Evolutionary conservation across 805 yeast species (phyloP).

Genomic region (Yamadazyma olivae): DNA sequence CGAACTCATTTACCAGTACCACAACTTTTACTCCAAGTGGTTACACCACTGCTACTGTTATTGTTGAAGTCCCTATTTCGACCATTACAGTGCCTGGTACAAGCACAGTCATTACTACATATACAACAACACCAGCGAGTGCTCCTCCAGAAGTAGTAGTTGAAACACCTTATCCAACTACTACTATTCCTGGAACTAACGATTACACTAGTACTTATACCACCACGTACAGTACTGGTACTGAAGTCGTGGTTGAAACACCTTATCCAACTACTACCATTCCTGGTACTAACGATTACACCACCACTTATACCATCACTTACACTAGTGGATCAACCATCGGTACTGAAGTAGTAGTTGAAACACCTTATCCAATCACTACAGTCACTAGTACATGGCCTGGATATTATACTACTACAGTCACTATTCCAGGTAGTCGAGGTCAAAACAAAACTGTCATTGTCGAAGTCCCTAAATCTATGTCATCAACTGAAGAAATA

Average conservation of each 20-base stretch:
- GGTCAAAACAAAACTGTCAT: not conserved
- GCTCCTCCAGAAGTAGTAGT: too few species aligned
- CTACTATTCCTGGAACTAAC: too few species aligned
- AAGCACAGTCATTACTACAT: too few species aligned
- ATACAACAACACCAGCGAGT: too few species aligned
- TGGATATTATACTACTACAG: not conserved
- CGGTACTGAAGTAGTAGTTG: not conserved
- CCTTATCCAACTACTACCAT: not conserved
- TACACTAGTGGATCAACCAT: not conserved
- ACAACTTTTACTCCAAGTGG: not conserved
- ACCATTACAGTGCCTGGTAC: too few species aligned
- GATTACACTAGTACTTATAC: too few species aligned
- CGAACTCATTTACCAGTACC: not conserved
- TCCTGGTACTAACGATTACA: not conserved
- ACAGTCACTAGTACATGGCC: not conserved
- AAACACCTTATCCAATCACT: not conserved
- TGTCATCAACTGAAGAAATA: too few species aligned
- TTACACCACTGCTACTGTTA: not conserved
- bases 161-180: too few species aligned
- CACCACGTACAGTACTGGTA: not conserved
- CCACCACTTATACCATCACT: not conserved
- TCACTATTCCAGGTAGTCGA: not conserved
- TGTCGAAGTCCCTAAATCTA: not conserved
- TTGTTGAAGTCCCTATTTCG: not conserved
- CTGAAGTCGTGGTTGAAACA: not conserved